Evolutionary conservation across 495 filamentous ascomycete genomes (phyloP).

Genomic region (Pseudoneurospora amorphoporcata): DNA sequence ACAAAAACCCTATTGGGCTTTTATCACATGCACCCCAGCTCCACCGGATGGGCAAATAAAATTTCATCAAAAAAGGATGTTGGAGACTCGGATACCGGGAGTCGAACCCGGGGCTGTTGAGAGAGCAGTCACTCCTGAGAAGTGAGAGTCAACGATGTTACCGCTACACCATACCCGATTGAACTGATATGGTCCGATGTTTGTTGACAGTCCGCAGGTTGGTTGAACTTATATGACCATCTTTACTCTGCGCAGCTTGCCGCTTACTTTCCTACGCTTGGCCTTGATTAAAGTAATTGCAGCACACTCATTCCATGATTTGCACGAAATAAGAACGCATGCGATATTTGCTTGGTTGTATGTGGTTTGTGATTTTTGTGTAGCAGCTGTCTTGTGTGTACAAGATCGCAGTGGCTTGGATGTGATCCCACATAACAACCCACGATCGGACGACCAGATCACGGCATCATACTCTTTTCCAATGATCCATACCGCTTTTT

Average conservation of each 20-base stretch:
- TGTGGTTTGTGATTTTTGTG: neutral
- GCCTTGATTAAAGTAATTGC: neutral
- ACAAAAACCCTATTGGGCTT: neutral
- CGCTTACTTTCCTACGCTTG: no score
- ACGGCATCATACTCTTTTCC: neutral
- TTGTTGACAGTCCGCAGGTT: neutral
- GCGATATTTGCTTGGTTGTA: neutral
- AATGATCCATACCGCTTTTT: neutral
- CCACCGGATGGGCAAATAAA: neutral
- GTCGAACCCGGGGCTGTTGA: neutral
- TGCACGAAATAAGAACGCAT: neutral
- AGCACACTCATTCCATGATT: neutral
- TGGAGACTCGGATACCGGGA: neutral
- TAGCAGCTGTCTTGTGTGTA: neutral
- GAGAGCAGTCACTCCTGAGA: neutral
- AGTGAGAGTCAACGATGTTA: neutral
- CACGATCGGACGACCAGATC: neutral
- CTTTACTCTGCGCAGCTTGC: no score
- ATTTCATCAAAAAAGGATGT: neutral
- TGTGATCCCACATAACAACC: neutral
- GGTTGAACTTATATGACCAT: no score
- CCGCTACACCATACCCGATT: neutral
- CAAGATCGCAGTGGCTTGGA: neutral
- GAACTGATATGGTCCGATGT: neutral
- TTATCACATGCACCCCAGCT: neutral